Base-by-base conservation (phyloP, 768 basidiomycete genomes). In the Mycena floridula region DNA sequence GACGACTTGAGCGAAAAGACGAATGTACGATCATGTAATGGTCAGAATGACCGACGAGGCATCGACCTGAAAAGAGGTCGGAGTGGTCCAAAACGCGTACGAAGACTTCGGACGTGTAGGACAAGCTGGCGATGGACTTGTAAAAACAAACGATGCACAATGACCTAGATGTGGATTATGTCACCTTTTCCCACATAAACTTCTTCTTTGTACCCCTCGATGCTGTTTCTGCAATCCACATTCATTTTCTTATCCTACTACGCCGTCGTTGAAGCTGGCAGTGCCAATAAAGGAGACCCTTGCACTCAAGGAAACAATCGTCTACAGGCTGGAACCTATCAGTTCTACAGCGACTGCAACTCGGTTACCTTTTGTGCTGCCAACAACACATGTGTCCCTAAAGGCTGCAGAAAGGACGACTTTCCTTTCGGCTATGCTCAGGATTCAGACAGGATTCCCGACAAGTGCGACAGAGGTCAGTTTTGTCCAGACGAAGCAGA, bases 401-500 rank as follows among this genome's bases (percentile, higher is more conserved):
- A 78, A 58, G 74, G 81, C 5, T 93, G 89, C 61, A 74, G 91
- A 51, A 76, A 64, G 52, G 89, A 91, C 56, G 78, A 84, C 37
- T 89, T 77, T 57, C 85, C 88, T 3, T 84, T 88, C 59, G 85
- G 85, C 43, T 89, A 81, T 54, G 12, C 53, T 7, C 56, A 61
- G 43, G 66, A 58, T 16, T 60, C 63, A 5, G 40, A 61, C 28
- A 48, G 54, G 7, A 55, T 88, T 16, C 89, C 90, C 1, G 65
- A 70, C 9, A 70, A 77, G 52, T 93, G 90, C 56, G 58, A 65
- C 7, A 51, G 54, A 25, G 82, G 77, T 16, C 58, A 76, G 54
- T 93, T 92, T 61, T 93, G 90, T 61, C 89, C 89, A 0, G 89
- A 93, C 54, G 92, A 92, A 64, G 79, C 77, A 47, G 80, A 81